A percentile compares a stretch with the other conserved stretches of the same genome.
phyloP scores from a whole-genome alignment of 345 rosid species.

The Arabidopsis suecica region DNA sequence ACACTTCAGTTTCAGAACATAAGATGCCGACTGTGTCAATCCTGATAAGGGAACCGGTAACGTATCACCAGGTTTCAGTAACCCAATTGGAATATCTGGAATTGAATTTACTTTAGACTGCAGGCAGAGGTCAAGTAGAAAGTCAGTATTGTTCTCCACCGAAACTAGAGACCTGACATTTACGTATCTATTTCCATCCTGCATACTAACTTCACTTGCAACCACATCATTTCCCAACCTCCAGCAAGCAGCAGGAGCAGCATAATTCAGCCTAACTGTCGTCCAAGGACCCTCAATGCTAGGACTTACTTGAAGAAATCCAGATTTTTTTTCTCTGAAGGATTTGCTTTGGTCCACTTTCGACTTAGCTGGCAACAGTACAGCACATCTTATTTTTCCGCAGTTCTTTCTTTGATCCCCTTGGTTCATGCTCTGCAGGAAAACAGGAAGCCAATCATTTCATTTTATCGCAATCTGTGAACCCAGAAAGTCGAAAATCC shows the following conservation, averaged over 20 bases:
- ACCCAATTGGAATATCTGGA: conserved; percentile 66
- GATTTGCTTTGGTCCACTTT: conserved; percentile 54
- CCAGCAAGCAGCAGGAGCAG: conserved; percentile 99
- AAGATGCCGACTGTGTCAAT: conserved; percentile 63
- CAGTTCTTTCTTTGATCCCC: conserved; percentile 48
- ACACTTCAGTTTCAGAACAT: conserved; percentile 73
- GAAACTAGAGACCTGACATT: conserved; percentile 89
- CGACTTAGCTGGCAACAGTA: conserved; percentile 61
- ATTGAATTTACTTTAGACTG: conserved; percentile 51
- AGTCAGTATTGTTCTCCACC: conserved; percentile 69
- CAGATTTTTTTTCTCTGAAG: conserved; percentile 57
- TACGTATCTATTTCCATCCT: conserved; percentile 82
- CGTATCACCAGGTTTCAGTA: conserved; percentile 70
- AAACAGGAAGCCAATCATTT: conserved; percentile 29
- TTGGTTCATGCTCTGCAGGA: conserved; percentile 54
- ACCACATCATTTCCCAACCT: conserved; percentile 86
- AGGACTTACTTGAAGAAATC: conserved; percentile 94
- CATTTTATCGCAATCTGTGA: conserved; percentile 5
- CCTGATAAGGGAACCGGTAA: conserved; percentile 76
- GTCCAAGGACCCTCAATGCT: conserved; percentile 95
- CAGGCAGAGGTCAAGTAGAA: conserved; percentile 72
- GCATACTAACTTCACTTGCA: conserved; percentile 91
- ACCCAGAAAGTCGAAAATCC: conserved; percentile 11
- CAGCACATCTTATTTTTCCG: conserved; percentile 79
- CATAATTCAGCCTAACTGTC: conserved; percentile 87